Evolutionary conservation across 164 flowering plant genomes (phyloP), one percentile per base, ranked within the genome.

Genomic region (Pachysandra terminalis): DNA sequence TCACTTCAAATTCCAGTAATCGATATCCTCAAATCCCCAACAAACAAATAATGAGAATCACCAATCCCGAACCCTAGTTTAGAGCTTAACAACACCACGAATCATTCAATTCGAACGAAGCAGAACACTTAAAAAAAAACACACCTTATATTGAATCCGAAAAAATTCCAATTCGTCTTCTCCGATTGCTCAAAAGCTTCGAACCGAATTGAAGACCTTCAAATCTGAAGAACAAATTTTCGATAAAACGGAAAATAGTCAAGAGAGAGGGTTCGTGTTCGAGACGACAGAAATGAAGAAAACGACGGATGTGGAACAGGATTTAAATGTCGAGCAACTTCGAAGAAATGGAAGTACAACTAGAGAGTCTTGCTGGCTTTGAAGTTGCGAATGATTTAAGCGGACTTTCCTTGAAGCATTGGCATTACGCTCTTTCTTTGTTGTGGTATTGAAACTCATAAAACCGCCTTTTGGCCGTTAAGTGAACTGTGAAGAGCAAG

Each of bases 301-400:
- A 9, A 14, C 26, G 40, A 55, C 51, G 52, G 51, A 21, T 9
- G 17, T 16, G 13, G 2, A 41, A 70, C n/a, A 0, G 28, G 27
- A 1, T 22, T 21, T 68, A 53, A 68, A 68, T 45, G 28, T 68
- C 71, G 71, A 59, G 21, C 71, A 51, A 53, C 15, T 68, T 68
- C 10, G 13, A 15, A 27, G n/a, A 12, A 25, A 8, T 25, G 4
- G 16, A 12, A 45, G 51, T 12, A n/a, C n/a, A 2, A 45, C 16
- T 3, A 1, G 1, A 45, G 51, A 15, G 51, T 1, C 51, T 32
- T 7, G n/a, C n/a, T 32, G 37, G 37, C 5, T 32, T 32, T 32
- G 5, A 32, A 32, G 37, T 32, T 32, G 37, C 37, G 37, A 32
- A 32, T 32, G 37, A 32, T 32, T 32, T 32, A 32, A 32, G 37